Conservation (phyloP, 148 eudicot species). For the Camellia sinensis region DNA sequence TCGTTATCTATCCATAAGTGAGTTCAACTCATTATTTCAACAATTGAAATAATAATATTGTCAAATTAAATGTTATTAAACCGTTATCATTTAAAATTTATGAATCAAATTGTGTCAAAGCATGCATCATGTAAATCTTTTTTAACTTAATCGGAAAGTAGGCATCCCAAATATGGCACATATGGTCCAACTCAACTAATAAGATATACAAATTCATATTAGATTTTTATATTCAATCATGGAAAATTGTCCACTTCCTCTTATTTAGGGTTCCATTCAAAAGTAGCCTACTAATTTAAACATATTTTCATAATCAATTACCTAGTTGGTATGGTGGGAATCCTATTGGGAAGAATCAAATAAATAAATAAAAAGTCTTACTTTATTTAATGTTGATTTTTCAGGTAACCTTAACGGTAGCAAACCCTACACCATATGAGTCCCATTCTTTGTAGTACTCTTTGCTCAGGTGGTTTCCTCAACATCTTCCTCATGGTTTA, state of each 20-base stretch:
- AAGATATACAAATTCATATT: neutral
- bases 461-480: conserved; percentile 15
- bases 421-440: conserved; percentile 14
- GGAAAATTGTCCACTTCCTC: neutral
- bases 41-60: too few relatives aligned
- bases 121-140: neutral
- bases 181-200: neutral
- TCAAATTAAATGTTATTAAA: too few relatives aligned
- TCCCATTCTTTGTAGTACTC: neutral
- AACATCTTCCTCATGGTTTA: conserved; percentile 8
- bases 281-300: neutral
- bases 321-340: conserved; percentile 20
- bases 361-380: neutral
- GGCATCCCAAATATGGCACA: neutral
- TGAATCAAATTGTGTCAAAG: neutral
- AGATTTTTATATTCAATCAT: neutral
- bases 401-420: conserved; percentile 7
- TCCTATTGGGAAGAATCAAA: conserved; percentile 16
- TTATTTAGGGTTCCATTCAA: neutral
- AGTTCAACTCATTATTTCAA: too few relatives aligned
- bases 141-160: neutral
- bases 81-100: neutral
- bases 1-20: too few relatives aligned
- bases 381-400: neutral
- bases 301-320: neutral